These are phyloP conservation scores for Trichomonascaceae sp. DNA, from an alignment of 1,139 yeast genomes.

Conservation along the genomic window DNA sequence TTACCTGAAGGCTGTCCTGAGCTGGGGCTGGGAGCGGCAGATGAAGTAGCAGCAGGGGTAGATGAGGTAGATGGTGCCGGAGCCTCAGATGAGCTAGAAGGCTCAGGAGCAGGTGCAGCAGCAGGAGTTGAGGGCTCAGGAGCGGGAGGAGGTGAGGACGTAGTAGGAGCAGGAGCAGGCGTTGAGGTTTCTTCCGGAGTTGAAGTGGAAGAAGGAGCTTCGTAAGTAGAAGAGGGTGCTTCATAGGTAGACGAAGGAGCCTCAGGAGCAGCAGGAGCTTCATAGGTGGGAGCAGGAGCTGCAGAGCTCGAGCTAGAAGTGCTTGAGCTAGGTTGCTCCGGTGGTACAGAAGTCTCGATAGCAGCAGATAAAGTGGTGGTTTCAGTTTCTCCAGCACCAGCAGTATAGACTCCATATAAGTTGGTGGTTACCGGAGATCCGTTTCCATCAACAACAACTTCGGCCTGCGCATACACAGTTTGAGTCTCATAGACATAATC, in stretches of 20 bases:
- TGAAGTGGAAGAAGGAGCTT: conserved; percentile 9
- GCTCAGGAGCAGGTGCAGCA: conserved; percentile 16
- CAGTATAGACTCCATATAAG: conserved; percentile 23
- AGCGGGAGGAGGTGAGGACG: conserved; percentile 13
- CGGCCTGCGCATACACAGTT: conserved; percentile 30
- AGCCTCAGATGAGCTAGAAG: conserved; percentile 10
- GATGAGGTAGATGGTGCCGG: conserved; percentile 12
- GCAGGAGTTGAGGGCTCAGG: conserved; percentile 15
- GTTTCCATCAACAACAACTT: conserved; percentile 32
- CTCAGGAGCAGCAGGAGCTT: conserved; percentile 13
- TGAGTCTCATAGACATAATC: conserved; percentile 30
- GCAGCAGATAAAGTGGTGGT: conserved; percentile 16
- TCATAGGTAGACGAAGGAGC: conserved; percentile 11
- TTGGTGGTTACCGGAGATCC: conserved; percentile 31
- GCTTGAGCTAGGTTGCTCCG: not conserved
- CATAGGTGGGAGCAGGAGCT: conserved; percentile 11
- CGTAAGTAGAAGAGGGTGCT: conserved; percentile 10
- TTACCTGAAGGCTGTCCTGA: conserved; percentile 28
- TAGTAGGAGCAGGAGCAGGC: conserved; percentile 10
- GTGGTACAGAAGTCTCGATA: conserved; percentile 14
- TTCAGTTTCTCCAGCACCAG: not conserved
- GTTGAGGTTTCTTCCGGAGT: no score
- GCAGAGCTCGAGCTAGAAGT: not conserved
- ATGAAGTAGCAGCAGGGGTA: conserved; percentile 17
- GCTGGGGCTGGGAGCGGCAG: conserved; percentile 22